phyloP scores from a whole-genome alignment of 257 asterid species.

The Nicotiana otophora region DNA sequence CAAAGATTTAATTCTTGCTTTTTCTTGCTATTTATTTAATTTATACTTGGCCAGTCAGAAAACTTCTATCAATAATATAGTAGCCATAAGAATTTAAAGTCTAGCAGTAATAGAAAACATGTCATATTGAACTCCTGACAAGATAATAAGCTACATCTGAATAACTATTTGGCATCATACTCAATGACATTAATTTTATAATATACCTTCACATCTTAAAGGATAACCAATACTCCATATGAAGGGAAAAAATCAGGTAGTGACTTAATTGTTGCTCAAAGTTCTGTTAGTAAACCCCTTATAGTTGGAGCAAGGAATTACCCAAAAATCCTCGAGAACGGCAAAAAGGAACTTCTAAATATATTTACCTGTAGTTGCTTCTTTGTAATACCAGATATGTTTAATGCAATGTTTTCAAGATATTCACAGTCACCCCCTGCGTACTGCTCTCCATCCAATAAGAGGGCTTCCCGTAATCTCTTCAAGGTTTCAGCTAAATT shows the following conservation, averaged over 20 bases:
- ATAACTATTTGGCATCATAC: neutral
- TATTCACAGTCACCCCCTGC: slow-evolving; percentile 30
- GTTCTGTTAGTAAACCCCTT: neutral
- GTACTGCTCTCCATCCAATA: slow-evolving; percentile 27
- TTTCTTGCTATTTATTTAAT: neutral
- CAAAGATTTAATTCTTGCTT: neutral
- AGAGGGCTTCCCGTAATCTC: slow-evolving; percentile 29
- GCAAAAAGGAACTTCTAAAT: neutral
- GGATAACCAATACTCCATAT: neutral
- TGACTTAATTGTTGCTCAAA: neutral
- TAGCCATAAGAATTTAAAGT: neutral
- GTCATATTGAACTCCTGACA: neutral
- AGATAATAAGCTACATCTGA: neutral
- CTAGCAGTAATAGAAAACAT: neutral
- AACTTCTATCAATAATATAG: neutral
- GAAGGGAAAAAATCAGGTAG: neutral
- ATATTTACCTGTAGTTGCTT: slow-evolving; percentile 63
- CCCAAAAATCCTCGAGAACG: neutral
- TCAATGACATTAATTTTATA: neutral
- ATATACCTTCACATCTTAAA: neutral
- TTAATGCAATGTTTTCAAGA: slow-evolving; percentile 46
- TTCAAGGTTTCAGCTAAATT: slow-evolving; percentile 30
- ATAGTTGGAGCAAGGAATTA: slow-evolving; percentile 3
- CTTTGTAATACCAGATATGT: slow-evolving; percentile 65
- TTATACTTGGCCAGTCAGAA: neutral